phyloP scores from a whole-genome alignment of 2,329 filamentous ascomycete species.

The Coccinonectria pachysandricola region DNA sequence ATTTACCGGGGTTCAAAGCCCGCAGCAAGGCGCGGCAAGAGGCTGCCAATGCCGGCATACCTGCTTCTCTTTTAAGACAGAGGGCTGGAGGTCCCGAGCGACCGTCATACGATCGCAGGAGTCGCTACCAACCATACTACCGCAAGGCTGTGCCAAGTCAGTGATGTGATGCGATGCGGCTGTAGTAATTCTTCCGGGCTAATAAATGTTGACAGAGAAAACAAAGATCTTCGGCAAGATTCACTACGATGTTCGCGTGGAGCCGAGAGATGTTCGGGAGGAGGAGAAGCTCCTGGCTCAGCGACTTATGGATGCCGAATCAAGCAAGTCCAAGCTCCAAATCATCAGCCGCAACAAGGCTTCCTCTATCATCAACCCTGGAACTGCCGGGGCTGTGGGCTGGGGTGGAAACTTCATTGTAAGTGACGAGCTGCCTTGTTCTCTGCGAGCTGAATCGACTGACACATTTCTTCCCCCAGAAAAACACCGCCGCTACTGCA shows the following conservation, averaged over 20 bases:
- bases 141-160: slow-evolving; percentile 66
- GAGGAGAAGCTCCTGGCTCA: slow-evolving; percentile 53
- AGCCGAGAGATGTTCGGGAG: slow-evolving; percentile 62
- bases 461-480: slow-evolving; percentile 29
- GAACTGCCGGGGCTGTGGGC: slow-evolving; percentile 27
- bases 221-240: slow-evolving; percentile 66
- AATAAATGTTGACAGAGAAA: slow-evolving; percentile 49
- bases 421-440: too few species aligned
- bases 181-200: slow-evolving; percentile 6
- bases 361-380: slow-evolving; percentile 46
- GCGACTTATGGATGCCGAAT: slow-evolving; percentile 41
- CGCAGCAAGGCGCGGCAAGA: slow-evolving; percentile 44
- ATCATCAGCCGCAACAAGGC: slow-evolving; percentile 41
- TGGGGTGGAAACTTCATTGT: slow-evolving; percentile 46
- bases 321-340: slow-evolving; percentile 38
- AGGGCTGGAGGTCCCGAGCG: slow-evolving; percentile 33
- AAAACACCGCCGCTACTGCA: slow-evolving; percentile 36
- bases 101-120: slow-evolving; percentile 34
- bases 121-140: slow-evolving; percentile 48
- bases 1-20: slow-evolving; percentile 51
- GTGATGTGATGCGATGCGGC: slow-evolving; percentile 20
- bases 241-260: slow-evolving; percentile 64
- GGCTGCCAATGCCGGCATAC: slow-evolving; percentile 48
- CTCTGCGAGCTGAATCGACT: not conserved
- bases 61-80: slow-evolving; percentile 41